Conservation (phyloP, 257 asterid species). For the Forsythia suspensa region DNA sequence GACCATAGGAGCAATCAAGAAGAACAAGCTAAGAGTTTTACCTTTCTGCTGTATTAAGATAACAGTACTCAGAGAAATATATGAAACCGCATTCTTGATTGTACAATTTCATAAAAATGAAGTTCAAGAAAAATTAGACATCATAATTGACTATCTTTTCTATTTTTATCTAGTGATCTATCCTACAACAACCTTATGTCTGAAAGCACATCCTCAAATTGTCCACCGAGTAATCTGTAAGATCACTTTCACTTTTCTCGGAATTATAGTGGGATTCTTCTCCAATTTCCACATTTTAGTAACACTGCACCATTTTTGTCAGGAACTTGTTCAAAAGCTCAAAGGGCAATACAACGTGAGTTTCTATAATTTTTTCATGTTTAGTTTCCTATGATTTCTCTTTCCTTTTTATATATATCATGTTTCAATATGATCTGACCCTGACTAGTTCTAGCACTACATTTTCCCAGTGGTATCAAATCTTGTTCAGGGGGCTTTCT, state of each 20-base stretch:
- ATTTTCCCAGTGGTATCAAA: conserved; percentile 42
- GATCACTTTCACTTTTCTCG: conserved; percentile 21
- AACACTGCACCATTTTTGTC: conserved; percentile 22
- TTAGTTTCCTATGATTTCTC: neutral
- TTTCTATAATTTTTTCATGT: conserved; percentile 13
- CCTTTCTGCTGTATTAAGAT: neutral
- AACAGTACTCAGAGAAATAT: neutral
- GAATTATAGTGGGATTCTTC: neutral
- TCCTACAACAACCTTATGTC: conserved; percentile 63
- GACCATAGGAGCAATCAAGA: neutral
- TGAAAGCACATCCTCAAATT: conserved; percentile 26
- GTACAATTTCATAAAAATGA: neutral
- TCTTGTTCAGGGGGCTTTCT: conserved; percentile 46
- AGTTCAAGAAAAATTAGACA: neutral
- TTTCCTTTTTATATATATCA: neutral
- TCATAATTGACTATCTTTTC: neutral
- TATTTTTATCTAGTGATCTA: conserved; percentile 50
- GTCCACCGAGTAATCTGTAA: conserved; percentile 52
- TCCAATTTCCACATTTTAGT: conserved; percentile 15
- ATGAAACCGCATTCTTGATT: neutral
- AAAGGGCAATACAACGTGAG: conserved; percentile 51
- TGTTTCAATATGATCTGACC: conserved; percentile 11
- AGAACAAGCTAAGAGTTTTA: neutral
- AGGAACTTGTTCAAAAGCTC: conserved; percentile 71
- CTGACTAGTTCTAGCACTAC: conserved; percentile 14